Base-by-base conservation (phyloP, 169 alveolate genomes). In the Plasmodium relictum region DNA sequence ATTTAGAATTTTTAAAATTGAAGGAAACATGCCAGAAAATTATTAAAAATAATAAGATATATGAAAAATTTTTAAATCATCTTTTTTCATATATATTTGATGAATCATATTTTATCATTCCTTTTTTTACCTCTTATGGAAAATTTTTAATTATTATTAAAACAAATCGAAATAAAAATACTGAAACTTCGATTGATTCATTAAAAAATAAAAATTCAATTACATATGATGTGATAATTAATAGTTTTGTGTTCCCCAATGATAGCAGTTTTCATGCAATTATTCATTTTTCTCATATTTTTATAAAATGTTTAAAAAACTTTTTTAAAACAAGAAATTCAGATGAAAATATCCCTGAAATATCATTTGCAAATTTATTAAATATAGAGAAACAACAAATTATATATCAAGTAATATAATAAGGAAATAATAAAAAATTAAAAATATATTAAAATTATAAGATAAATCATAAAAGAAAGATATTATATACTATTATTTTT, bases 91-190 rank as follows among this genome's bases (percentile, higher is more conserved):
- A 69, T 45, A 39, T 61, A 83, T 26, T 68, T 39, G 91, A 83
- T 26, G 85, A 83, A 12, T 83, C 80, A 6, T 83, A 83, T 62
- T 83, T 83, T 56, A 52, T 83, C 54, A 61, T 83, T 9, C 91
- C 91, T 16, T 83, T 83, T 83, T 83, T 66, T 66, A 52, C 91
- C 18, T 83, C 91, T 2, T 83, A 83, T 83, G 91, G 91, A 68
- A 83, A 69, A 83, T 83, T 83, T 83, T 18, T 83, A 54, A 83
- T 83, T 10, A 45, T 83, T 31, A 83, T 83, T 37, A 83, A 83
- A 83, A 83, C 61, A 12, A 37, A 45, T 18, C 65, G 59, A 18
- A 83, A 56, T 68, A 16, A 31, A 0, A 76, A 54, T 42, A 18
- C 45, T 1, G 68, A 63, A 26, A 10, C 20, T 12, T 45, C 74